Conservation (phyloP, 2,329 filamentous ascomycete genomes). For the Tolypocladium capitatum region DNA sequence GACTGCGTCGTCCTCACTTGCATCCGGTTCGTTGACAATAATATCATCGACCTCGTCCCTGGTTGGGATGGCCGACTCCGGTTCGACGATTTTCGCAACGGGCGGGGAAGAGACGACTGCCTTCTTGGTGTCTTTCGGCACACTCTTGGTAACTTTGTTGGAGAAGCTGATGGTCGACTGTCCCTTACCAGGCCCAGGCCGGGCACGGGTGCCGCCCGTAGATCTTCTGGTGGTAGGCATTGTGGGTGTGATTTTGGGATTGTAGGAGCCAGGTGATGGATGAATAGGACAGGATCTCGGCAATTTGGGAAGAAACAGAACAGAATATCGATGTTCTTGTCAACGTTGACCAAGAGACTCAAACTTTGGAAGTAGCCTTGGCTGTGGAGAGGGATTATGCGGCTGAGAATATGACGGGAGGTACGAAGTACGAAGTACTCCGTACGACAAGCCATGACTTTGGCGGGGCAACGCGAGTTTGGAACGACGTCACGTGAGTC, state of each 20-base stretch:
- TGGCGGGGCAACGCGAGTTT: slow-evolving; percentile 44
- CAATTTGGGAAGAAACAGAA: background rate
- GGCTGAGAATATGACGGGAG: too few species aligned
- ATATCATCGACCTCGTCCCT: slow-evolving; percentile 10
- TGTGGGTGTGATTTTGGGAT: slow-evolving; percentile 5
- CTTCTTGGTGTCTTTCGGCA: slow-evolving; percentile 34
- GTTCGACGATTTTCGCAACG: slow-evolving; percentile 20
- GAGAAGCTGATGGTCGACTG: slow-evolving; percentile 47
- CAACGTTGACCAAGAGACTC: background rate
- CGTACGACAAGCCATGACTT: slow-evolving; percentile 13
- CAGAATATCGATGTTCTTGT: background rate
- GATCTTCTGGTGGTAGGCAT: slow-evolving; percentile 40
- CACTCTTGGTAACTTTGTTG: slow-evolving; percentile 41
- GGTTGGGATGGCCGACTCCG: slow-evolving; percentile 9
- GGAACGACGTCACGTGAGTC: slow-evolving; percentile 34
- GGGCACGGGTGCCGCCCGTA: slow-evolving; percentile 22
- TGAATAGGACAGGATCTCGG: too few species aligned
- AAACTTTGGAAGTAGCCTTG: background rate
- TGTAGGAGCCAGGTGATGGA: background rate
- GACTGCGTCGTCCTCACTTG: slow-evolving; percentile 11
- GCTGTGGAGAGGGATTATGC: background rate
- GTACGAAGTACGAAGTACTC: too few species aligned
- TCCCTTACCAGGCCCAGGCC: slow-evolving; percentile 24
- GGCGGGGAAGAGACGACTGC: slow-evolving; percentile 22
- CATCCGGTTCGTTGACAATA: slow-evolving; percentile 10